Evolutionary conservation across 176 grass and related monocot genomes (phyloP).

Genomic region (Oryza glaberrima): DNA sequence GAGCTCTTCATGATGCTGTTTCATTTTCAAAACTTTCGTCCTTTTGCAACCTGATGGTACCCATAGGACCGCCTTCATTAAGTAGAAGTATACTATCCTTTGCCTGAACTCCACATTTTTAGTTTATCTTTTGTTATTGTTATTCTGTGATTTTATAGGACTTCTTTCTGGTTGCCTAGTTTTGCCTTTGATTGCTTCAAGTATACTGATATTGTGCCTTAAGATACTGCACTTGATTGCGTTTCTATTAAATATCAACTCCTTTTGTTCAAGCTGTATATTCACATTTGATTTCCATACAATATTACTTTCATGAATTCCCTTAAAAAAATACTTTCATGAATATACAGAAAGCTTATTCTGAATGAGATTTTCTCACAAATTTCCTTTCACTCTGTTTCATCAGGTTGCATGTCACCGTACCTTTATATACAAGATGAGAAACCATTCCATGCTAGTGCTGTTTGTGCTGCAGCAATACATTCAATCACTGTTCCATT

Average conservation of each 20-base stretch:
- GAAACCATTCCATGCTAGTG: constrained; percentile 80
- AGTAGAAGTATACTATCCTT: constrained; percentile 58
- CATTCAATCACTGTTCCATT: constrained; percentile 78
- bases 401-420: constrained; percentile 65
- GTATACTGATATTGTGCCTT: constrained; percentile 14
- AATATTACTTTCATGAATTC: neutral
- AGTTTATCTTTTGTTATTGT: neutral
- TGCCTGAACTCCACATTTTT: neutral
- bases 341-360: neutral
- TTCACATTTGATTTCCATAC: constrained; percentile 1
- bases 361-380: constrained; percentile 6
- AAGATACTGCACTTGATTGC: neutral
- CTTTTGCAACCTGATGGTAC: constrained; percentile 79
- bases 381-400: constrained; percentile 5
- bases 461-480: constrained; percentile 80
- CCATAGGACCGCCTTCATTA: constrained; percentile 81
- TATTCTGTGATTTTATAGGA: neutral
- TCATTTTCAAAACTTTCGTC: constrained; percentile 84
- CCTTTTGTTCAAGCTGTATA: neutral
- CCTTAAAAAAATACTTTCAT: neutral
- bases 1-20: constrained; percentile 79
- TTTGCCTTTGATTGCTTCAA: constrained; percentile 2
- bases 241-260: neutral
- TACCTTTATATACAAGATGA: constrained; percentile 70
- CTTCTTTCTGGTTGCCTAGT: constrained; percentile 22